Evolutionary conservation across 495 filamentous ascomycete species (phyloP).

Genomic region (Pseudomonodictys pantanalensis): DNA sequence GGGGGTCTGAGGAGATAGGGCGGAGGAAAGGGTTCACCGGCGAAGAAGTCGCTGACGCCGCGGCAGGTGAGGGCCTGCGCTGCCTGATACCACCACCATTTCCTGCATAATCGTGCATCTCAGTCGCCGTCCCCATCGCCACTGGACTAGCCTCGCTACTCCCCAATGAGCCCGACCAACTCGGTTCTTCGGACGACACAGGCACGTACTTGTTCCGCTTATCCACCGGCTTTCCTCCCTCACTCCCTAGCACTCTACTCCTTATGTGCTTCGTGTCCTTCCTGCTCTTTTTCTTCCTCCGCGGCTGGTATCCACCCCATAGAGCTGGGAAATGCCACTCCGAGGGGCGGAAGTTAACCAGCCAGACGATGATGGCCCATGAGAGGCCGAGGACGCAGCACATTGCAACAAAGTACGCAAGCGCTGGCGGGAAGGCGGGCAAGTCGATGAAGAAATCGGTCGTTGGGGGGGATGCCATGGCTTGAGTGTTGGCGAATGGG

Average conservation of each 20-base stretch:
- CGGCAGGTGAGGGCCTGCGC: too few species aligned
- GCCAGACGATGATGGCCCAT: neutral
- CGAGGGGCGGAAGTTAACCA: neutral
- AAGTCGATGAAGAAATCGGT: neutral
- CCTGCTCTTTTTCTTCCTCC: neutral
- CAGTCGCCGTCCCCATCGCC: too few species aligned
- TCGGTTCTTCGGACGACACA: neutral
- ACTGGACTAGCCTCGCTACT: too few species aligned
- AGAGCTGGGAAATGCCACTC: too few species aligned
- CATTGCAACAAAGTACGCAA: neutral
- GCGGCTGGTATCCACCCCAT: too few species aligned
- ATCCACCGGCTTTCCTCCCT: constrained; percentile 11
- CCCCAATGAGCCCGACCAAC: too few species aligned
- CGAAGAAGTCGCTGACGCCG: too few species aligned
- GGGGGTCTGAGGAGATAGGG: too few species aligned
- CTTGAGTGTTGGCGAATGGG: neutral
- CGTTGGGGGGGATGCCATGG: neutral
- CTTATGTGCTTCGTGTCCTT: neutral
- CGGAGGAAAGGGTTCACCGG: too few species aligned
- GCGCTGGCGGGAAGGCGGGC: neutral
- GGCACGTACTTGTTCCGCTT: constrained; percentile 17
- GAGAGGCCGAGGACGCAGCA: neutral
- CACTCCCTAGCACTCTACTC: neutral
- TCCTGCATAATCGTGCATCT: too few species aligned
- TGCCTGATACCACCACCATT: too few species aligned